Base-by-base conservation (phyloP, 2,329 filamentous ascomycete genomes). In the Sporothrix inflata region DNA sequence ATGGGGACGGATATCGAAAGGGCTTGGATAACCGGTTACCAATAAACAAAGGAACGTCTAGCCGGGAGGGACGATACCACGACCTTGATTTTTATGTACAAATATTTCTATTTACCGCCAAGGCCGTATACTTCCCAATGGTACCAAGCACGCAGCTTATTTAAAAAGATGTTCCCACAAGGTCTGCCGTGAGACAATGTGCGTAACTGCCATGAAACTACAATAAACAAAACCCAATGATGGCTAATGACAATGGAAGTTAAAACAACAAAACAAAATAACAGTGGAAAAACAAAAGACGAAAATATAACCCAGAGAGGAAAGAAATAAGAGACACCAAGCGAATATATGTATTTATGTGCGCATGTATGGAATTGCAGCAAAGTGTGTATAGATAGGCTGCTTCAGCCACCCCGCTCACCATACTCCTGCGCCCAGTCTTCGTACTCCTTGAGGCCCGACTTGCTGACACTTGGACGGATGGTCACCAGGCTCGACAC, bases 361-460 rank as follows among this genome's bases (percentile, higher is more conserved):
- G 60, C 38, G 42, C 27, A 27, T 42, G 57, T 38, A 49, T 55
- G 49, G 16, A 69, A 42, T 38, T 40, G 30, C 42, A 40, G 30
- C 42, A 40, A 14, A 60, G 38, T 51, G 49, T 24, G 42, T 42
- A 34, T 16, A 65, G 16, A 21, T 40, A 69, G 42, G 19, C 8
- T 16, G 27, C 4, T 3, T 81, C 82, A 97, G 24, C 94, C 94
- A 47, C 94, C 95, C 53, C 95, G 85, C 82, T 99, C 96, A 61
- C 96, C 96, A 85, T 96, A 99, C 79, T 97, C 92, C 79, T 81
- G 90, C 2, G 96, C 94, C 96, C 96, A 99, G 75, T 97, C 92
- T 81, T 98, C 96, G 80, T 97, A 98, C 79, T 94, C 88, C 79
- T 93, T 92, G 51, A 99, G 82, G 0, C 96, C 94, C 70, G 93